A percentile compares a stretch with the other conserved stretches of the same genome.
Evolutionary conservation across 1,284 basidiomycete species (phyloP).

Genomic region (Melampsora americana): DNA sequence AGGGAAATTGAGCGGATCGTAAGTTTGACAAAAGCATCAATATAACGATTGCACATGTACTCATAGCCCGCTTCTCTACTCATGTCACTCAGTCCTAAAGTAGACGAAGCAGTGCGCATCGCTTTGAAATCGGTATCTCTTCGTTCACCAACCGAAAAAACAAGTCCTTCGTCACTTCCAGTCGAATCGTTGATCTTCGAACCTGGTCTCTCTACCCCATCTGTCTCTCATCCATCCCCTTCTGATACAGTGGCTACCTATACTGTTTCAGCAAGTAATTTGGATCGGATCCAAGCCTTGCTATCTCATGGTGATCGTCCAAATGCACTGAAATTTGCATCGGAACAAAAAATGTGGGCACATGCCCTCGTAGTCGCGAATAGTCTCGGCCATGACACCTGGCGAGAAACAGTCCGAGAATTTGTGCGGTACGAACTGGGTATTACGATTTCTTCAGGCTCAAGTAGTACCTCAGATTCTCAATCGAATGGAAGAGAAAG

Average conservation of each 20-base stretch:
- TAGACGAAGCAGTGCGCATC: conserved; percentile 39
- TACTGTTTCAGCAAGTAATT: conserved; percentile 28
- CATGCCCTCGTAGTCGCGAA: conserved; percentile 95
- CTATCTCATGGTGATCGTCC: conserved; percentile 69
- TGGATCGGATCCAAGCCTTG: conserved; percentile 51
- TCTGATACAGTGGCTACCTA: conserved; percentile 36
- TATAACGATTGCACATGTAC: not conserved
- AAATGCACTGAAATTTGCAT: conserved; percentile 81
- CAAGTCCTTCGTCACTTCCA: not conserved
- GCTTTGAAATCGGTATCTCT: conserved; percentile 25
- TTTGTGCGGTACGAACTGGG: conserved; percentile 77
- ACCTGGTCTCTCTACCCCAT: not conserved
- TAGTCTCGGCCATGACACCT: conserved; percentile 85
- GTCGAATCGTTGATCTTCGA: not conserved
- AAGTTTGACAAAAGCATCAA: conserved; percentile 4
- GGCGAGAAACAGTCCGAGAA: conserved; percentile 83
- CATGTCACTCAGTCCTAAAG: conserved; percentile 14
- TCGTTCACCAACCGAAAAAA: not conserved
- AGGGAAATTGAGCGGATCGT: conserved; percentile 41
- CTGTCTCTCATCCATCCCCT: not conserved
- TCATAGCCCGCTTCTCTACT: not conserved
- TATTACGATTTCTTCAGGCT: conserved; percentile 50
- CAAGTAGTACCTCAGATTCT: conserved; percentile 37
- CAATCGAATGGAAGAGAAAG: conserved; percentile 64
- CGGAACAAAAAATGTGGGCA: conserved; percentile 84